Evolutionary conservation across 192 early-diverging fungal species (phyloP), one percentile per base, ranked within the genome.

Genomic region (Umbelopsis ramanniana): DNA sequence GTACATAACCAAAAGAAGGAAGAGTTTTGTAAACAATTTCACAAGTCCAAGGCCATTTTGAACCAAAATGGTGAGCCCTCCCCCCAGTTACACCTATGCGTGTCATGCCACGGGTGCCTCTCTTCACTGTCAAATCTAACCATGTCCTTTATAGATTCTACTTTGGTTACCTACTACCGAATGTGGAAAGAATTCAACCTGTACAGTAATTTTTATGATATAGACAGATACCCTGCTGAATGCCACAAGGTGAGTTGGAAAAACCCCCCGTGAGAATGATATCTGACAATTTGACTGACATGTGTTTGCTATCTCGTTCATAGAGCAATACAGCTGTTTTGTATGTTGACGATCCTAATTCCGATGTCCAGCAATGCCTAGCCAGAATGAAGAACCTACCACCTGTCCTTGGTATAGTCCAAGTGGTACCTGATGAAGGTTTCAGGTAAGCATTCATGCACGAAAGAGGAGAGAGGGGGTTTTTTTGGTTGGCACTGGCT

Each of bases 261-360:
- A 29, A 29, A 29, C 29, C 1, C 29, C 29, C 29, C 29, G 29
- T 29, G 29, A 29, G 29, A 29, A 29, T 29, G 29, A 29, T 1
- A 29, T 29, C 29, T 29, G 29, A 29, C 29, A 29, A 29, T 29
- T 29, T 29, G 29, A 29, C 29, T 29, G 29, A 29, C 29, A 29
- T 29, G 29, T 50, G 11, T 26, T 54, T 11, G 4, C 26, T 24
- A 10, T 10, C 23, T 46, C 63, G 14, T 29, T 29, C 24, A 17
- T 60, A 80, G 79, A 80, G 74, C 53, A 66, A 68, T 26, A 71
- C 60, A 45, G 75, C 67, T 24, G 24, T 80, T 9, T 67, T 80
- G 22, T 80, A 80, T 57, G 69, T 76, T 29, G 79, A 80, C 14
- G 69, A 73, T 21, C 57, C 57, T 38, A 63, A 63, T 63, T 38